Conservation (phyloP, 345 rosid species). For the Populus alba region DNA sequence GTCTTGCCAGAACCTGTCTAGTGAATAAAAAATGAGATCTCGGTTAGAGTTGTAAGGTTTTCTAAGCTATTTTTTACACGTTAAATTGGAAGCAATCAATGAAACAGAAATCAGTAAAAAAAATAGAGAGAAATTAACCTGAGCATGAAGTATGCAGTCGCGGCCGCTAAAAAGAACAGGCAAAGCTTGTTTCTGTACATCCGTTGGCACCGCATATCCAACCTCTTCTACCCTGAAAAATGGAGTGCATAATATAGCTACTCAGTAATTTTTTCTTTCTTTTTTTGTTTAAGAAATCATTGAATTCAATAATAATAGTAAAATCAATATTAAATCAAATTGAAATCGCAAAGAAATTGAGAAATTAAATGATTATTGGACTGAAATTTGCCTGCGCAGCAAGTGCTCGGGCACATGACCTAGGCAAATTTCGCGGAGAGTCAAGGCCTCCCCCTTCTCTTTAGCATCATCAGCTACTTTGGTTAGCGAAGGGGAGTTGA, state of each 20-base stretch:
- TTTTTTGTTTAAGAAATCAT: background rate
- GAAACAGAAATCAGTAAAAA: background rate
- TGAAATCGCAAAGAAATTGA: background rate
- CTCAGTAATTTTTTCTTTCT: background rate
- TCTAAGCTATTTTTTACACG: too few relatives aligned
- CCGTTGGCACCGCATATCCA: conserved; percentile 63
- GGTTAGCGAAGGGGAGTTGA: conserved; percentile 7
- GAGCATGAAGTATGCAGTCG: conserved; percentile 88
- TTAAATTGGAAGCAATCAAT: too few relatives aligned
- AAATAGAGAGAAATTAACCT: conserved; percentile 42
- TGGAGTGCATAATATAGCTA: background rate
- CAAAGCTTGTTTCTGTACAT: conserved; percentile 67
- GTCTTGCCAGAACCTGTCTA: conserved; percentile 98
- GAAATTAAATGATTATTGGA: background rate
- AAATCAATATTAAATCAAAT: background rate
- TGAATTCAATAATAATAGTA: background rate
- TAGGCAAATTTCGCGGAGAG: conserved; percentile 46
- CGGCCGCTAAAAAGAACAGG: conserved; percentile 63
- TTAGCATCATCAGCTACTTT: background rate
- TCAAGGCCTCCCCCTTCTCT: background rate
- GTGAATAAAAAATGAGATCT: conserved; percentile 27
- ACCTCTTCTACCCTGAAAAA: conserved; percentile 60
- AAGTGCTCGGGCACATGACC: conserved; percentile 51
- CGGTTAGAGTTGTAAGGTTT: conserved; percentile 7
- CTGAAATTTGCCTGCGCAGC: conserved; percentile 37